Conservation (phyloP, 2,329 filamentous ascomycete genomes). For the Monosporascus sp. region DNA sequence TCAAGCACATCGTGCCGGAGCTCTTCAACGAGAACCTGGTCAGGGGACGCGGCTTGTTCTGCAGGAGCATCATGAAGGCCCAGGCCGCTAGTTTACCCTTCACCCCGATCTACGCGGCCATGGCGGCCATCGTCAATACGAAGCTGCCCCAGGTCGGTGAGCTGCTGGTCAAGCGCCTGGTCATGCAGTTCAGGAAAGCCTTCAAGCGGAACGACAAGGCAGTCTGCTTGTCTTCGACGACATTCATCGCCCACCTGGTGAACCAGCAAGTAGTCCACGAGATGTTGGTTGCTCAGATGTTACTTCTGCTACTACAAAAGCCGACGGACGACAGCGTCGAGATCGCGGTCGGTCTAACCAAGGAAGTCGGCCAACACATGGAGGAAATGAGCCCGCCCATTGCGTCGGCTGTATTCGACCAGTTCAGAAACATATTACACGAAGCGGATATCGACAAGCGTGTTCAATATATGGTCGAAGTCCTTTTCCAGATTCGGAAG, state of each 20-base stretch:
- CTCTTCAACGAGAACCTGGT: slow-evolving; percentile 93
- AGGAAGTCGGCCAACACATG: slow-evolving; percentile 88
- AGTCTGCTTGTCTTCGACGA: slow-evolving; percentile 87
- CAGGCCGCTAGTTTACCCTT: slow-evolving; percentile 94
- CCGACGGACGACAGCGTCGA: slow-evolving; percentile 97
- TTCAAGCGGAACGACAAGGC: slow-evolving; percentile 97
- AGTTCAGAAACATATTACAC: slow-evolving; percentile 91
- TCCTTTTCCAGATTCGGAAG: slow-evolving; percentile 92
- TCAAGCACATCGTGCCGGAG: slow-evolving; percentile 95
- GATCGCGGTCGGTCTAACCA: slow-evolving; percentile 89
- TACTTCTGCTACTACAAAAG: slow-evolving; percentile 87
- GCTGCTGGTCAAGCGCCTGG: slow-evolving; percentile 75
- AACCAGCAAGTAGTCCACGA: slow-evolving; percentile 96
- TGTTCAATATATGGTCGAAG: slow-evolving; percentile 99
- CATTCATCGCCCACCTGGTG: slow-evolving; percentile 90
- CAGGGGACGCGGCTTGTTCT: slow-evolving; percentile 86
- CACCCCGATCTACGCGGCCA: slow-evolving; percentile 91
- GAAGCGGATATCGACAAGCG: slow-evolving; percentile 96
- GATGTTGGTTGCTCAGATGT: slow-evolving; percentile 86
- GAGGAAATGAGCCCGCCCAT: slow-evolving; percentile 94
- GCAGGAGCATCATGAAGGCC: slow-evolving; percentile 96
- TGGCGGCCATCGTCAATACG: slow-evolving; percentile 95
- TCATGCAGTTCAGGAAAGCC: slow-evolving; percentile 91
- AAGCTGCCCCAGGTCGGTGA: slow-evolving; percentile 95
- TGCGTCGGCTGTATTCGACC: slow-evolving; percentile 86